Conservation (phyloP, 352 stramenopile genomes). For the Pythium rishiriense region DNA sequence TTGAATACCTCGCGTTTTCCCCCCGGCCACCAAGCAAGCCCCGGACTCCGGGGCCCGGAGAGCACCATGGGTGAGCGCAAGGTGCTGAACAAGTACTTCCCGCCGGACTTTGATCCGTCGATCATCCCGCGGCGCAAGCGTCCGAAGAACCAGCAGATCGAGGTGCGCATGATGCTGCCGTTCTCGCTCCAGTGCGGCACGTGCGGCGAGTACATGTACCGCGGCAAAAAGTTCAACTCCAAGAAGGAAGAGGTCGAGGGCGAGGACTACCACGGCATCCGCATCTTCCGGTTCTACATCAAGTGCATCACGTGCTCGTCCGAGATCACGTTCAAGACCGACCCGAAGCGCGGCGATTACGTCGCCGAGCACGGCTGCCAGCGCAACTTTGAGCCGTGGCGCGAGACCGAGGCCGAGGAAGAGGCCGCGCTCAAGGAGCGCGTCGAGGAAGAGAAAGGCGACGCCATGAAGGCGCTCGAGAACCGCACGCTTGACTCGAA, state of each 20-base stretch:
- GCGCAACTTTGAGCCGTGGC: constrained; percentile 97
- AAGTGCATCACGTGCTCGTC: constrained; percentile 95
- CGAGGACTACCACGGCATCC: constrained; percentile 96
- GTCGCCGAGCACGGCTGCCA: constrained; percentile 96
- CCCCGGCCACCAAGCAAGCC: background rate
- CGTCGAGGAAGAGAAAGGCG: constrained; percentile 93
- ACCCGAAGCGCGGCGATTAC: constrained; percentile 98
- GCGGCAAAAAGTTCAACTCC: constrained; percentile 99
- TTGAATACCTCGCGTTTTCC: constrained; percentile 12
- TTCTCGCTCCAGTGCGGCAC: constrained; percentile 97
- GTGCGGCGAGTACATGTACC: constrained; percentile 99
- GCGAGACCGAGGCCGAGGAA: constrained; percentile 84
- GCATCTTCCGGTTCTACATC: constrained; percentile 98
- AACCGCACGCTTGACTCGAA: constrained; percentile 98
- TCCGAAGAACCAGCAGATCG: constrained; percentile 94
- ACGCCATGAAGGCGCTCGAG: constrained; percentile 98
- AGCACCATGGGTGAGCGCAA: constrained; percentile 98
- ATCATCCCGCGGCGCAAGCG: constrained; percentile 94
- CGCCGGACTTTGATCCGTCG: constrained; percentile 97
- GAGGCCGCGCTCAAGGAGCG: constrained; percentile 67
- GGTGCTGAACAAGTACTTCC: constrained; percentile 99
- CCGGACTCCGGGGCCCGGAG: background rate
- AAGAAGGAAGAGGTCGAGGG: constrained; percentile 97
- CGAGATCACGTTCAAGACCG: constrained; percentile 98
- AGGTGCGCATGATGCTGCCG: constrained; percentile 99